Percentiles rank a stretch among this genome's conserved stretches.
Evolutionary conservation across 2,329 filamentous ascomycete species (phyloP).

Genomic region (Colletotrichum tanaceti): DNA sequence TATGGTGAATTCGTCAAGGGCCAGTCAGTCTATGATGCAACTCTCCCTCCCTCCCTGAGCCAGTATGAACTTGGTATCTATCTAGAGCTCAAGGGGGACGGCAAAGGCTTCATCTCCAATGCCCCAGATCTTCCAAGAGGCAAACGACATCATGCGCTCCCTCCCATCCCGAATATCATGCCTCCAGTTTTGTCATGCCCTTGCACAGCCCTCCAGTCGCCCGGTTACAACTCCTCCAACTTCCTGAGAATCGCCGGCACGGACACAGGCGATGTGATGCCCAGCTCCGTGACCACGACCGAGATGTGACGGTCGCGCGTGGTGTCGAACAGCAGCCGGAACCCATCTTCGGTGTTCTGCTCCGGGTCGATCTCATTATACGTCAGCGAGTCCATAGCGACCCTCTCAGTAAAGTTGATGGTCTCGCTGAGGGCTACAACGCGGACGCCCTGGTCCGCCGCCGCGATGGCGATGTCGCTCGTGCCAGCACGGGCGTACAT

Average conservation of each 20-base stretch:
- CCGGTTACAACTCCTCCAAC: constrained; percentile 64
- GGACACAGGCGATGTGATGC: constrained; percentile 85
- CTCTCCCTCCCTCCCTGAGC: not conserved
- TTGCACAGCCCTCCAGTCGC: not conserved
- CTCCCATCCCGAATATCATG: not conserved
- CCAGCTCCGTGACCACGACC: constrained; percentile 91
- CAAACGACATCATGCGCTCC: constrained; percentile 1
- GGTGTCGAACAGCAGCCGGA: constrained; percentile 86
- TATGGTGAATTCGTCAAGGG: not conserved
- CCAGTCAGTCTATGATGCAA: constrained; percentile 22
- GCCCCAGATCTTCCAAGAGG: not conserved
- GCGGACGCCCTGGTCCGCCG: constrained; percentile 78
- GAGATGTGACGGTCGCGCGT: constrained; percentile 89
- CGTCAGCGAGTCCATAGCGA: constrained; percentile 91
- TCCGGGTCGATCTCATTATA: constrained; percentile 90
- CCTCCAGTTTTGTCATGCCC: not conserved
- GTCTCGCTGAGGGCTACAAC: constrained; percentile 94
- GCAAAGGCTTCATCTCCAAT: not conserved
- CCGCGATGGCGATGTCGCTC: constrained; percentile 85
- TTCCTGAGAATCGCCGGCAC: constrained; percentile 75
- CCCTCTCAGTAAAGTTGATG: constrained; percentile 89
- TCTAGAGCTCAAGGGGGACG: constrained; percentile 9
- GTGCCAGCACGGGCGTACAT: constrained; percentile 91
- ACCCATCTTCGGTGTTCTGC: constrained; percentile 68
- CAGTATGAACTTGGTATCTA: constrained; percentile 36